These are phyloP conservation scores for Rhodotorula sp. DNA, from an alignment of 1,284 basidiomycete species.

Conservation along the genomic window DNA sequence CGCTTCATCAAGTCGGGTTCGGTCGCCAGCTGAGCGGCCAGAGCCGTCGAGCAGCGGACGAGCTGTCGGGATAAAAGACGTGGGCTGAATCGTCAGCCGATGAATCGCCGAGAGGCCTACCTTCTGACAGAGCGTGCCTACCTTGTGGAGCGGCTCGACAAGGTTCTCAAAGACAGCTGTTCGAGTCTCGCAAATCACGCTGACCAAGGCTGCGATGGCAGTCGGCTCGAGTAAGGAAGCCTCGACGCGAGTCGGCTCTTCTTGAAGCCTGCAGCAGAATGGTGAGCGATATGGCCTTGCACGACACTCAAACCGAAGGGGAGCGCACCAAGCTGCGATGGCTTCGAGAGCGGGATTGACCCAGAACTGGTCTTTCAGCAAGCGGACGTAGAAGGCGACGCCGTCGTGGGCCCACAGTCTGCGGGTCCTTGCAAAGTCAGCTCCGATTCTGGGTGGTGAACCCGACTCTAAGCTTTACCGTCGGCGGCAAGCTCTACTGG, in stretches of 20 bases:
- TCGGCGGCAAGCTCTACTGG: conserved; percentile 83
- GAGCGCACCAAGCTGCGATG: conserved; percentile 75
- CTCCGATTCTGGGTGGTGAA: too few relatives aligned
- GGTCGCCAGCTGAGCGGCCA: conserved; percentile 70
- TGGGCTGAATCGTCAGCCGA: background rate
- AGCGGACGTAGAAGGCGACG: conserved; percentile 67
- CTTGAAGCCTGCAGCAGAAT: conserved; percentile 72
- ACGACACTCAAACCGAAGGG: background rate
- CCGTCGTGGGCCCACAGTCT: conserved; percentile 48
- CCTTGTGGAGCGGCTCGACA: conserved; percentile 65
- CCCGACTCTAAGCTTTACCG: conserved; percentile 53
- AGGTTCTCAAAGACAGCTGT: conserved; percentile 92
- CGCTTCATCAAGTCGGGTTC: conserved; percentile 81
- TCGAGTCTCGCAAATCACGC: conserved; percentile 82
- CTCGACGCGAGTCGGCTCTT: conserved; percentile 90
- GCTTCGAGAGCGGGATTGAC: conserved; percentile 89
- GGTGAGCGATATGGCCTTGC: background rate
- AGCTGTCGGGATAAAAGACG: conserved; percentile 56
- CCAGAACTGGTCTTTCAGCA: conserved; percentile 92
- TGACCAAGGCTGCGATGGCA: conserved; percentile 69
- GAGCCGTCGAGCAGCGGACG: conserved; percentile 69
- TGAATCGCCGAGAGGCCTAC: background rate
- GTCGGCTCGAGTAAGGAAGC: conserved; percentile 72
- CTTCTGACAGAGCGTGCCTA: background rate
- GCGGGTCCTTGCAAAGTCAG: background rate